Evolutionary conservation across 2,329 filamentous ascomycete species (phyloP).

Genomic region (Fusarium mexicanum): DNA sequence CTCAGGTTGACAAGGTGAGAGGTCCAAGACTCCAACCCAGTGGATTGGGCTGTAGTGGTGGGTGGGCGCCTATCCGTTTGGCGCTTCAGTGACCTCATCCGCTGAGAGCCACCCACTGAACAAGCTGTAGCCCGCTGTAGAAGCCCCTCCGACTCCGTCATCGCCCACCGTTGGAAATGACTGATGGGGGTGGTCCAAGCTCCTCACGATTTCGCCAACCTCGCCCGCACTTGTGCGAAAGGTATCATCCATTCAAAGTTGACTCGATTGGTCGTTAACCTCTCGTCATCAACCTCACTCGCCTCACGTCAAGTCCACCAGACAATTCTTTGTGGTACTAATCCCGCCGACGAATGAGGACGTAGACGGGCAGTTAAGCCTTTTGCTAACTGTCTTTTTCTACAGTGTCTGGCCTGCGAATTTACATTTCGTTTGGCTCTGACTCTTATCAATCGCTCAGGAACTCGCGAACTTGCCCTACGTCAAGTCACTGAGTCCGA

Average conservation of each 20-base stretch:
- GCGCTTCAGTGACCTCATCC: conserved; percentile 40
- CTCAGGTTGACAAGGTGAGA: conserved; percentile 11
- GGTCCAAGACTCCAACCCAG: not conserved
- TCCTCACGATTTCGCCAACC: conserved; percentile 42
- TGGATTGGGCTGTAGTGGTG: conserved; percentile 10
- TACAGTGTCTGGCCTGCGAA: conserved; percentile 6
- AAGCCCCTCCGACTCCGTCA: conserved; percentile 16
- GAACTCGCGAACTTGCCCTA: conserved; percentile 33
- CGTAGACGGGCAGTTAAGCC: conserved; percentile 36
- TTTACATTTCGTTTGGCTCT: conserved; percentile 7
- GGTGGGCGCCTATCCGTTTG: conserved; percentile 9
- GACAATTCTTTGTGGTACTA: conserved; percentile 11
- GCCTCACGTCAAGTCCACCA: conserved; percentile 2
- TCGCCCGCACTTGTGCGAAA: conserved; percentile 32
- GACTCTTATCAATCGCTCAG: conserved; percentile 36
- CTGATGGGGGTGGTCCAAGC: conserved; percentile 42
- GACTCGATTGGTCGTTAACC: conserved; percentile 36
- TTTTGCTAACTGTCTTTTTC: conserved; percentile 29
- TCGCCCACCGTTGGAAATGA: conserved; percentile 16
- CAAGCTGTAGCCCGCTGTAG: conserved; percentile 21
- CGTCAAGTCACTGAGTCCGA: conserved; percentile 27
- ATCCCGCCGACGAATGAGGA: conserved; percentile 38
- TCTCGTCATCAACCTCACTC: conserved; percentile 37
- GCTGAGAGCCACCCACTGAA: conserved; percentile 32
- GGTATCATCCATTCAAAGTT: conserved; percentile 38